These are phyloP conservation scores for Phylloporus sp. DNA, from an alignment of 768 basidiomycete species.

Conservation along the genomic window DNA sequence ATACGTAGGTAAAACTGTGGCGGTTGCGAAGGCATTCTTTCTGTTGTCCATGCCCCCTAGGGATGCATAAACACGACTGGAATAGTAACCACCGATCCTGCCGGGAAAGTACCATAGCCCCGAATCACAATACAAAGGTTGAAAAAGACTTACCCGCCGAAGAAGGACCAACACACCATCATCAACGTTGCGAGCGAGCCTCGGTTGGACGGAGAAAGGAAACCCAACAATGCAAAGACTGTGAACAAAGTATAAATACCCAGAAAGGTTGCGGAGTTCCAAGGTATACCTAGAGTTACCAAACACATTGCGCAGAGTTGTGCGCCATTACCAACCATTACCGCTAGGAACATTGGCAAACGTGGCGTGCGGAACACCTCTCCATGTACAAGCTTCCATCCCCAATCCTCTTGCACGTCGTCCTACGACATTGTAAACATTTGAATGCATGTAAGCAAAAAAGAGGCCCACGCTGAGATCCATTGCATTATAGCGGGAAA, in stretches of 20 bases:
- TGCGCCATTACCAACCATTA: slow-evolving; percentile 78
- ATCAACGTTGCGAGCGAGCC: slow-evolving; percentile 79
- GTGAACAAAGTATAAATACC: slow-evolving; percentile 5
- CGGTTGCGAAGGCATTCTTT: slow-evolving; percentile 84
- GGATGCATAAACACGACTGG: slow-evolving; percentile 76
- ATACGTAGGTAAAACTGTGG: slow-evolving; percentile 84
- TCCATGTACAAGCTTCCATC: slow-evolving; percentile 96
- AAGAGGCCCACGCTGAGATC: slow-evolving; percentile 68
- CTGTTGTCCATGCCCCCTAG: slow-evolving; percentile 68
- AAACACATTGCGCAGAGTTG: slow-evolving; percentile 71
- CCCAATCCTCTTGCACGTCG: slow-evolving; percentile 96
- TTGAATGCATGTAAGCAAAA: background rate
- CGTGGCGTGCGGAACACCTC: slow-evolving; percentile 89
- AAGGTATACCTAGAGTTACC: slow-evolving; percentile 71
- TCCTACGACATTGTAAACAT: slow-evolving; percentile 46
- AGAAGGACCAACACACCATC: slow-evolving; percentile 83
- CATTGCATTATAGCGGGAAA: slow-evolving; percentile 82
- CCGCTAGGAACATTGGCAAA: slow-evolving; percentile 72
- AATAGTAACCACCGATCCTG: slow-evolving; percentile 87
- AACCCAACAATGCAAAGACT: slow-evolving; percentile 92
- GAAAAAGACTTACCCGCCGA: slow-evolving; percentile 59
- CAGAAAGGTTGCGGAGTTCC: background rate
- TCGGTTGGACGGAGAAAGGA: slow-evolving; percentile 93
- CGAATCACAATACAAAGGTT: background rate
- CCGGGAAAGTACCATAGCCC: background rate